Evolutionary conservation across 768 basidiomycete species (phyloP), one percentile per base, ranked within the genome.

Genomic region (Galerina marginata): DNA sequence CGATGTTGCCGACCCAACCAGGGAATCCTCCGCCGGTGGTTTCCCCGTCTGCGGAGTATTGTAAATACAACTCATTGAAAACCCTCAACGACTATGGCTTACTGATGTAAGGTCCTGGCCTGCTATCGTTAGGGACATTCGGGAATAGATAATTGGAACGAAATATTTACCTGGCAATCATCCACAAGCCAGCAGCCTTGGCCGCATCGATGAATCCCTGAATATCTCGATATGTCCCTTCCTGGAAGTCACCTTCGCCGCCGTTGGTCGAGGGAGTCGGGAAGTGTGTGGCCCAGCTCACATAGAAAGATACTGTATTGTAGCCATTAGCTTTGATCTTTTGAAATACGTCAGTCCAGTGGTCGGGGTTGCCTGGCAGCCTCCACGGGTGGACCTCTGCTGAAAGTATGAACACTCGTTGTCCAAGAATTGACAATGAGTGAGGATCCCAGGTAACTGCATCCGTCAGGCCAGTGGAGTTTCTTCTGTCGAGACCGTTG

Each of bases 341-440:
- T 63, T 88, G 79, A 48, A 89, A 81, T 50, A 89, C 72, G 65
- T 89, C 88, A 10, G 74, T 72, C 84, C 85, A 86, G 20, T 85
- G 70, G 52, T 79, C 74, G 2, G 83, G 83, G 56, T 80, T 79
- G 0, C 80, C 81, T 3, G 82, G 82, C 0, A 83, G 64, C 62
- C 87, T 77, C 81, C 84, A 88, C 12, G 87, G 81, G 65, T 89
- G 86, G 55, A 86, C 74, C 68, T 89, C 87, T 23, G 86, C 88
- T 9, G 83, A 84, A 43, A 85, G 79, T 45, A 87, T 77, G 71
- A 86, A 87, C 23, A 82, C 64, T 6, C 86, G 77, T 62, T 86
- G 83, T 6, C 84, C 85, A 0, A 81, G 75, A 47, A 89, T 83
- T 67, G 77, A 86, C 6, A 88, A 73, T 0, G 86, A 87, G 58